Evolutionary conservation across 2,329 filamentous ascomycete species (phyloP).

Genomic region (Chaetomiaceae sp.): DNA sequence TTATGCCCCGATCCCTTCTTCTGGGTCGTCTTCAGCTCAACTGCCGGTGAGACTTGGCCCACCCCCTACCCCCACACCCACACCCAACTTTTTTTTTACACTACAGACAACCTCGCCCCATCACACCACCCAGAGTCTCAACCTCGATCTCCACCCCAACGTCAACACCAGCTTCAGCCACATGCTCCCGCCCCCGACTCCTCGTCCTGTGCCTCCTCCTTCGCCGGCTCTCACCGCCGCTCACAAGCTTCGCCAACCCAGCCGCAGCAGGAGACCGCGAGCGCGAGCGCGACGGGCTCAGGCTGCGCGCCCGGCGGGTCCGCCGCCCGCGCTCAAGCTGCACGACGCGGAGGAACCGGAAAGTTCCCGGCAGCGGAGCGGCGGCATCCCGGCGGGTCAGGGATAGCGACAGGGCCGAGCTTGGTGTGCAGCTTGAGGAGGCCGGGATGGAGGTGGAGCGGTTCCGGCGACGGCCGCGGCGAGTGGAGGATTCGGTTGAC

Average conservation of each 20-base stretch:
- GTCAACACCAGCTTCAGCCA: slow-evolving; percentile 7
- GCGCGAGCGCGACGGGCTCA: slow-evolving; percentile 39
- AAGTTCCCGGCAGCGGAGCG: slow-evolving; percentile 29
- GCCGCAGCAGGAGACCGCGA: slow-evolving; percentile 18
- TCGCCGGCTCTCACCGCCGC: neutral
- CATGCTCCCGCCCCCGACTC: slow-evolving; percentile 34
- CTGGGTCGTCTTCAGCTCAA: neutral
- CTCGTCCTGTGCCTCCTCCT: slow-evolving; percentile 34
- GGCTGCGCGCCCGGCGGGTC: too few species aligned
- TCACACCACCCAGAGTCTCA: neutral
- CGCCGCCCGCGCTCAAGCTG: slow-evolving; percentile 32
- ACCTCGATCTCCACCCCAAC: neutral
- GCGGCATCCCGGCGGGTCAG: slow-evolving; percentile 12
- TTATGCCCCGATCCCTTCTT: neutral
- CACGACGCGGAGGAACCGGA: slow-evolving; percentile 31
- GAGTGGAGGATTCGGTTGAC: slow-evolving; percentile 35
- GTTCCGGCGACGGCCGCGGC: slow-evolving; percentile 39
- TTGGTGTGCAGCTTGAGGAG: neutral
- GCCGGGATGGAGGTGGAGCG: slow-evolving; percentile 33
- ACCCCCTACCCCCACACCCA: neutral
- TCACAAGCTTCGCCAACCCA: neutral
- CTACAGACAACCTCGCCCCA: too few species aligned
- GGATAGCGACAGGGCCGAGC: neutral
- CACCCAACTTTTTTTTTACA: too few species aligned
- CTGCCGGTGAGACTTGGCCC: neutral